Conservation (phyloP, 225 moss, liverwort and hornwort genomes). For the Sphagnum tenellum region DNA sequence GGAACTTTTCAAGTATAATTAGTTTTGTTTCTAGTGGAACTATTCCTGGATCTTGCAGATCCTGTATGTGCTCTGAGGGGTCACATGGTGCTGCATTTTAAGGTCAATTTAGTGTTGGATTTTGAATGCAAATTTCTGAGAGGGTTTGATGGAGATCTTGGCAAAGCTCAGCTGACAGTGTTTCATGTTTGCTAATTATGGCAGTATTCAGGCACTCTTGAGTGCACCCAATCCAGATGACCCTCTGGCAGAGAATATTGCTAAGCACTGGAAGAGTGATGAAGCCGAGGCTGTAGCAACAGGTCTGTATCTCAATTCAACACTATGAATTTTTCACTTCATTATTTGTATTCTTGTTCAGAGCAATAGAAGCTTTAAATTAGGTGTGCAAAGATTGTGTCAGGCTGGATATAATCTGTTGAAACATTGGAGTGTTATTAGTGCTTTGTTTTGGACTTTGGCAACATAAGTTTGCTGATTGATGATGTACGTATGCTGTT, state of each 20-base stretch:
- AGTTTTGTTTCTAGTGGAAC: not conserved
- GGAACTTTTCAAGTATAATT: not conserved
- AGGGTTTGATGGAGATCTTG: not conserved
- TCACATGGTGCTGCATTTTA: not conserved
- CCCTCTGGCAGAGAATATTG: slow-evolving; percentile 91
- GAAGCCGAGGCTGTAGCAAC: not conserved
- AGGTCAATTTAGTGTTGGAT: not conserved
- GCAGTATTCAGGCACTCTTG: slow-evolving; percentile 94
- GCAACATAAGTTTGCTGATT: too few species aligned
- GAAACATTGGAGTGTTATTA: too few species aligned
- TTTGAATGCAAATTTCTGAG: not conserved
- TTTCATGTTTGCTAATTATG: slow-evolving; percentile 2
- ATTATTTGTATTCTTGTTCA: too few species aligned
- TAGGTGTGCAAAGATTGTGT: too few species aligned
- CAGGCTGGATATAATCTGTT: too few species aligned
- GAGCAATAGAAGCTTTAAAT: too few species aligned
- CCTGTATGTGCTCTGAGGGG: not conserved
- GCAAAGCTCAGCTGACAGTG: not conserved
- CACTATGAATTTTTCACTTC: too few species aligned
- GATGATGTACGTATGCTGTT: too few species aligned
- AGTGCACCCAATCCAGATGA: slow-evolving; percentile 99
- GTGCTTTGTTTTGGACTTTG: too few species aligned
- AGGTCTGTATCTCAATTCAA: not conserved
- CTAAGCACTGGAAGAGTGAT: slow-evolving; percentile 79
- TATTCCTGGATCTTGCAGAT: not conserved